Evolutionary conservation across 768 basidiomycete genomes (phyloP).

Genomic region (Macrolepiota fuliginosa): DNA sequence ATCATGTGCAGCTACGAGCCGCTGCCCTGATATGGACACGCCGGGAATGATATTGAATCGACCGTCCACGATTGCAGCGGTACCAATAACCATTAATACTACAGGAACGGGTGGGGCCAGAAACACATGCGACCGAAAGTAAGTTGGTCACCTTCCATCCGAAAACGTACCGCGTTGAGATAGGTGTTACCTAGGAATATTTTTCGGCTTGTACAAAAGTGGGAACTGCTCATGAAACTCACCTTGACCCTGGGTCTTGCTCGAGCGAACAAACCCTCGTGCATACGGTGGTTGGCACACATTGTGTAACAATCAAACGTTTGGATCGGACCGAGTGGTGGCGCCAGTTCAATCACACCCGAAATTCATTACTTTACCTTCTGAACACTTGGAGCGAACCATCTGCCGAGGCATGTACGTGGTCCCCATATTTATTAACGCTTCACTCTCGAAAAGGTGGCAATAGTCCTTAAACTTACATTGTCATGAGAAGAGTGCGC

Average conservation of each 20-base stretch:
- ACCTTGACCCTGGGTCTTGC: neutral
- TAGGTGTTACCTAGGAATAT: neutral
- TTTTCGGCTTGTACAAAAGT: neutral
- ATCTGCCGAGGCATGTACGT: neutral
- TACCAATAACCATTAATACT: neutral
- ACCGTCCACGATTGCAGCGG: neutral
- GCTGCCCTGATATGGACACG: neutral
- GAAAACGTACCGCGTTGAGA: neutral
- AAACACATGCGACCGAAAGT: neutral
- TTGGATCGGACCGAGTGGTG: neutral
- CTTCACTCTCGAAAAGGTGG: constrained; percentile 7
- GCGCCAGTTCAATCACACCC: neutral
- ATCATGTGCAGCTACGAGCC: neutral
- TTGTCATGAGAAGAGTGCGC: constrained; percentile 12
- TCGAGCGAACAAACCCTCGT: neutral
- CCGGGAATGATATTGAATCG: neutral
- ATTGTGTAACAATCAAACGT: neutral
- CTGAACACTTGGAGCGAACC: neutral
- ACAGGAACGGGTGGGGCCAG: neutral
- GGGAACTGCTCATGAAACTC: neutral
- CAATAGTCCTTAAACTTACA: constrained; percentile 11
- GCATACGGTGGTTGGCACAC: neutral
- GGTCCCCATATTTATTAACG: neutral
- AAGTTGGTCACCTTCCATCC: neutral
- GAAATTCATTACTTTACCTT: neutral